phyloP scores from a whole-genome alignment of 805 yeast genomes.

The Nakazawaea peltata region DNA sequence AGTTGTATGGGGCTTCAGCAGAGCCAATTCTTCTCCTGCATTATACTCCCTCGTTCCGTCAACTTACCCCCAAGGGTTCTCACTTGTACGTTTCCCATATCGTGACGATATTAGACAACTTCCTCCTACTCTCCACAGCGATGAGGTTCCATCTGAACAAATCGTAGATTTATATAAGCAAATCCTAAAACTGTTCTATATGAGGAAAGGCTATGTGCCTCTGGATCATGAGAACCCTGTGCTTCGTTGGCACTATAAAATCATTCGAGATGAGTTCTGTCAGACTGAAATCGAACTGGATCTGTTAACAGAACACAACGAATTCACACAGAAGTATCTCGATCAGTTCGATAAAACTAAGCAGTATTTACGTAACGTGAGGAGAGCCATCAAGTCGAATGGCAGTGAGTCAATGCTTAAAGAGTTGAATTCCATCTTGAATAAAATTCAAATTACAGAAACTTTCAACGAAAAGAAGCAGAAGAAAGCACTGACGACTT shows the following conservation, averaged over 20 bases:
- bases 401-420: slow-evolving; percentile 11
- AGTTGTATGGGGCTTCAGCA: slow-evolving; percentile 63
- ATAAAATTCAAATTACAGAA: slow-evolving; percentile 15
- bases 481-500: too few species aligned
- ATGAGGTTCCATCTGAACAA: slow-evolving; percentile 9
- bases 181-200: slow-evolving; percentile 28
- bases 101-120: slow-evolving; percentile 63
- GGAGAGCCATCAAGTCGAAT: slow-evolving; percentile 4
- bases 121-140: slow-evolving; percentile 32
- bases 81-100: slow-evolving; percentile 62
- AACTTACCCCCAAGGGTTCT: slow-evolving; percentile 63
- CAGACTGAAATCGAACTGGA: slow-evolving; percentile 36
- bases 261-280: slow-evolving; percentile 56
- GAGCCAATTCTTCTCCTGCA: slow-evolving; percentile 44
- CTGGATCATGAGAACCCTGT: slow-evolving; percentile 55
- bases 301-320: slow-evolving; percentile 3
- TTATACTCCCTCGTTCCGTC: slow-evolving; percentile 58
- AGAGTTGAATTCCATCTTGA: slow-evolving; percentile 15
- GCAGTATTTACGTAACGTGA: slow-evolving; percentile 5
- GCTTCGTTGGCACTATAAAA: slow-evolving; percentile 56
- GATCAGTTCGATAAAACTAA: slow-evolving; percentile 10
- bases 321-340: slow-evolving; percentile 2
- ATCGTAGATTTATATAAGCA: slow-evolving; percentile 13
- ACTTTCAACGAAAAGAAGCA: slow-evolving; percentile 10
- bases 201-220: slow-evolving; percentile 47